Percentiles rank a stretch among this genome's conserved stretches.
These are phyloP conservation scores for Rhodotorula glutinis DNA, from an alignment of 1,284 basidiomycete species.

Conservation along the genomic window DNA sequence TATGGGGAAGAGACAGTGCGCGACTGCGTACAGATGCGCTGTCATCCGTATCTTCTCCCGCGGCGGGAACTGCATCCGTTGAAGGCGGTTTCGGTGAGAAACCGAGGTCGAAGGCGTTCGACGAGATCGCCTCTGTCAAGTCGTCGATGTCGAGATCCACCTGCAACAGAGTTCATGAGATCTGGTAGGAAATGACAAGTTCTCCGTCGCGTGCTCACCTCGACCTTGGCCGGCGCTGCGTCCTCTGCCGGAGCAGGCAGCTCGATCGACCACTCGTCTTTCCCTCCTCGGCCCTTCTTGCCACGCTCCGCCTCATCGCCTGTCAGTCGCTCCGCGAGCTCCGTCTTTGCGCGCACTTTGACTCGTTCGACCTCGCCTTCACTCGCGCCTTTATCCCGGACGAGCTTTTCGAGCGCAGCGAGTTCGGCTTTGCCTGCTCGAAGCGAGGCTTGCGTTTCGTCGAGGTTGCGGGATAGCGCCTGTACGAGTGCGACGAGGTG, in stretches of 20 bases:
- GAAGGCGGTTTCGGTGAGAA: not conserved
- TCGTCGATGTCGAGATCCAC: conserved; percentile 37
- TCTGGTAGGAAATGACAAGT: too few relatives aligned
- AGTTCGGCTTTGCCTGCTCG: conserved; percentile 6
- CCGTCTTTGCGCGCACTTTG: conserved; percentile 19
- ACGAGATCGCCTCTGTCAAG: conserved; percentile 36
- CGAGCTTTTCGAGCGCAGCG: conserved; percentile 25
- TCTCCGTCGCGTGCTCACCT: not conserved
- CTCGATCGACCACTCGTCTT: conserved; percentile 28
- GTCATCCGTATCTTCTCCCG: not conserved
- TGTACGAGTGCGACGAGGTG: conserved; percentile 33
- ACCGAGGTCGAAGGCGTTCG: conserved; percentile 34
- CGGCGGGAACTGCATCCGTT: not conserved
- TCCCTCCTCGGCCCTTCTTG: not conserved
- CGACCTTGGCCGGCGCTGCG: not conserved
- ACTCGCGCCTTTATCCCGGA: conserved; percentile 10
- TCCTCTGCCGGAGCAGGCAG: not conserved
- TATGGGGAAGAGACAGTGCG: not conserved
- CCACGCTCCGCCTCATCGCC: not conserved
- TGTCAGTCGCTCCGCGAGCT: not conserved
- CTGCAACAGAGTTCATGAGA: conserved; percentile 1
- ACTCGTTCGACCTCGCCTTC: conserved; percentile 31
- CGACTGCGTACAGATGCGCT: not conserved
- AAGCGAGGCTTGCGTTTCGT: not conserved
- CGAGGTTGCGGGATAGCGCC: conserved; percentile 21